Conservation (phyloP, 495 filamentous ascomycete genomes). For the Penicillium coffeae region DNA sequence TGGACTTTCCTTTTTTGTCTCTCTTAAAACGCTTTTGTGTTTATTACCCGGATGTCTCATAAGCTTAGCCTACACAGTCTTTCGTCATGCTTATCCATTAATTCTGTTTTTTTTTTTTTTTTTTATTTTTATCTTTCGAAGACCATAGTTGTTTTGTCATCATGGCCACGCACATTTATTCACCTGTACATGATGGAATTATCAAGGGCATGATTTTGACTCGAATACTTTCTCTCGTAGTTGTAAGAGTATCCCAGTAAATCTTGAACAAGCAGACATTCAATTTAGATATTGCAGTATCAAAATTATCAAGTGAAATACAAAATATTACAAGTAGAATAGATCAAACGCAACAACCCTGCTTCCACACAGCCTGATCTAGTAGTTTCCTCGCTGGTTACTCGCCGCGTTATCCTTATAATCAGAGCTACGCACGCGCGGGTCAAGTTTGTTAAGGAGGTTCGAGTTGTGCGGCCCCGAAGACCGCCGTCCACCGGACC, state of each 20-base stretch:
- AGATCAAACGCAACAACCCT: neutral
- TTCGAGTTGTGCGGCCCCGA: constrained; percentile 37
- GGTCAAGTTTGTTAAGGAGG: constrained; percentile 49
- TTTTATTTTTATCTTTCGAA: too few relatives aligned
- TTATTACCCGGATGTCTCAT: constrained; percentile 13
- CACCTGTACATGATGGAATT: constrained; percentile 32
- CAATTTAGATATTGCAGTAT: too few relatives aligned
- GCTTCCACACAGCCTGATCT: too few relatives aligned
- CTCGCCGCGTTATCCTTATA: constrained; percentile 4
- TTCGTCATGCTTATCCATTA: constrained; percentile 14
- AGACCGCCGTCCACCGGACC: constrained; percentile 17
- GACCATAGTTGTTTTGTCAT: constrained; percentile 1
- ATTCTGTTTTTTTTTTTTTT: too few relatives aligned
- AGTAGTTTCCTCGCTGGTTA: constrained; percentile 11
- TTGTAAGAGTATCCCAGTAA: neutral
- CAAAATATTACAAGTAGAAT: too few relatives aligned
- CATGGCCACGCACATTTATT: constrained; percentile 8
- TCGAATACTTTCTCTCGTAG: neutral
- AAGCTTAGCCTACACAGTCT: constrained; percentile 23
- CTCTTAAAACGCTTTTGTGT: constrained; percentile 10
- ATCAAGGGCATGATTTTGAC: constrained; percentile 6
- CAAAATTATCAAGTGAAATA: too few relatives aligned
- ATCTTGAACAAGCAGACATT: too few relatives aligned
- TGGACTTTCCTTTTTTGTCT: constrained; percentile 11
- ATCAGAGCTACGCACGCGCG: constrained; percentile 23